Conservation (phyloP, 1,284 basidiomycete genomes). For the Pterulicium gracile region DNA sequence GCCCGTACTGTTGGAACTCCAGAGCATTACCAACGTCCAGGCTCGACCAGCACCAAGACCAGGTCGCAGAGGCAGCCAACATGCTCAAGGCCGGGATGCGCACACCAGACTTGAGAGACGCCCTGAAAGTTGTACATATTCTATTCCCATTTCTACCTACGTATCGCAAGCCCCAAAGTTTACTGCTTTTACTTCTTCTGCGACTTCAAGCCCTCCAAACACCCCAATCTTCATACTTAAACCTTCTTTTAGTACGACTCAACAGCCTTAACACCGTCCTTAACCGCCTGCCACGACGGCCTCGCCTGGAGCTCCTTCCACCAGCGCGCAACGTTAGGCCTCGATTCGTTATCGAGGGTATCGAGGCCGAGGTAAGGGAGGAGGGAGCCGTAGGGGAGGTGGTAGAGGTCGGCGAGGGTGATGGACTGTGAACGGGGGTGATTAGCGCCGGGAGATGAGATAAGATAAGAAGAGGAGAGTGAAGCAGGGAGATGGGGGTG, state of each 20-base stretch:
- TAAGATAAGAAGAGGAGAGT: neutral
- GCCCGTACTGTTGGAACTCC: no score
- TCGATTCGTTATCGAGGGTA: neutral
- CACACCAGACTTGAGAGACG: no score
- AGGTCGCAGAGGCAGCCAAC: no score
- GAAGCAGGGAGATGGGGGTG: neutral
- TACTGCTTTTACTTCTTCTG: no score
- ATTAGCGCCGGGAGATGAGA: neutral
- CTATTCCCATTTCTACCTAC: no score
- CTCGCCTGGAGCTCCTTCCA: constrained; percentile 1
- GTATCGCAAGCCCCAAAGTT: no score
- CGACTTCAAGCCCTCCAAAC: no score
- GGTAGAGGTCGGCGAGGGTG: constrained; percentile 42
- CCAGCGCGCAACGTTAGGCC: neutral
- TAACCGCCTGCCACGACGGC: constrained; percentile 1
- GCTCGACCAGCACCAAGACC: no score
- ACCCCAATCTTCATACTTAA: no score
- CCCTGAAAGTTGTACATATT: no score
- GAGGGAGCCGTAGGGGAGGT: constrained; percentile 31
- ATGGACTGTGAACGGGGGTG: constrained; percentile 23
- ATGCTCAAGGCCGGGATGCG: no score
- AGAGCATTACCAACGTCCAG: no score
- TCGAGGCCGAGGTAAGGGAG: neutral
- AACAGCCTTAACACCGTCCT: neutral
- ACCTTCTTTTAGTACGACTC: neutral